Percentiles rank a stretch among this genome's conserved stretches.
These are phyloP conservation scores for Penicillium bialowiezense DNA, from an alignment of 495 filamentous ascomycete genomes.

Conservation along the genomic window DNA sequence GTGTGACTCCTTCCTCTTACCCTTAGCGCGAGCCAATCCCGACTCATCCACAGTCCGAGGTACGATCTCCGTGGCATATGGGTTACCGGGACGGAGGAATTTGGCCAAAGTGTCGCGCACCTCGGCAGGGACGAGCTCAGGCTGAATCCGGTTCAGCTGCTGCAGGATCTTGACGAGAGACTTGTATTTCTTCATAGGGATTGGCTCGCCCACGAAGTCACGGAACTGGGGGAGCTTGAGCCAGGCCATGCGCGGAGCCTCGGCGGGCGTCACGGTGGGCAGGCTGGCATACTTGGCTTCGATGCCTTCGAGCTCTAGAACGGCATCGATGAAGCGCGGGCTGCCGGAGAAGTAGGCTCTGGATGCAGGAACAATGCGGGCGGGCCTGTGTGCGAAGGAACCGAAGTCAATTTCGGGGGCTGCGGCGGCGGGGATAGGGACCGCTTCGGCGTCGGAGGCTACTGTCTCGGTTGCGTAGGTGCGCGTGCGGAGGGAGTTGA, in stretches of 20 bases:
- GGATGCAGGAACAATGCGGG: conserved; percentile 78
- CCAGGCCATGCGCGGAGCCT: conserved; percentile 81
- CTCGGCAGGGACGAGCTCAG: conserved; percentile 66
- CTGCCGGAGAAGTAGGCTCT: conserved; percentile 91
- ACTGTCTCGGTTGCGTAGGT: conserved; percentile 33
- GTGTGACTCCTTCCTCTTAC: conserved; percentile 78
- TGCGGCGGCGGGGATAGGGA: conserved; percentile 34
- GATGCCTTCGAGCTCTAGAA: conserved; percentile 68
- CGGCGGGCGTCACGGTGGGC: conserved; percentile 58
- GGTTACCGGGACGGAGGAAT: conserved; percentile 75
- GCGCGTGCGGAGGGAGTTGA: conserved; percentile 19
- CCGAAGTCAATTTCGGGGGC: conserved; percentile 47
- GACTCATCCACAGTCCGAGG: conserved; percentile 62
- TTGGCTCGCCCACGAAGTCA: conserved; percentile 66
- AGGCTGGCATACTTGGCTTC: conserved; percentile 67
- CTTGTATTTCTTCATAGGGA: conserved; percentile 77
- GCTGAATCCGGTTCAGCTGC: conserved; percentile 82
- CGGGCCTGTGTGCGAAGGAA: conserved; percentile 30
- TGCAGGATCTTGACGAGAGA: conserved; percentile 71
- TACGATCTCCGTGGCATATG: conserved; percentile 56
- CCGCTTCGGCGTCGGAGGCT: too few species aligned
- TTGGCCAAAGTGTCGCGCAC: conserved; percentile 59
- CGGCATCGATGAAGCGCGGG: conserved; percentile 80
- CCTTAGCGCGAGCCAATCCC: conserved; percentile 73
- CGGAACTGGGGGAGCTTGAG: conserved; percentile 74